Evolutionary conservation across 2,329 filamentous ascomycete species (phyloP).

Genomic region (Paradendryphiella salina): DNA sequence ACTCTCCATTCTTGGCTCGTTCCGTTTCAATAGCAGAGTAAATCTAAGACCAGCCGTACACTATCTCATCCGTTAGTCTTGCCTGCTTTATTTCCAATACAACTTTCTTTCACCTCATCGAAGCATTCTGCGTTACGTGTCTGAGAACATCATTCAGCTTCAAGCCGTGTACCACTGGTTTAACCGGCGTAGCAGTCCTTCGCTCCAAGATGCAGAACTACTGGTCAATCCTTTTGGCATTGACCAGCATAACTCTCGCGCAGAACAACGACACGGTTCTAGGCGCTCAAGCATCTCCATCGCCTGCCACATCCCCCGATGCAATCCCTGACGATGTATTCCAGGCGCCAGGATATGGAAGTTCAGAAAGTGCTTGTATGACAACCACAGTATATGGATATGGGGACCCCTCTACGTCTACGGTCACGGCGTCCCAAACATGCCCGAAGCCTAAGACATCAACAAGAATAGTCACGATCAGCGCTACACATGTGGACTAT

Average conservation of each 20-base stretch:
- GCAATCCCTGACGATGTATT: neutral
- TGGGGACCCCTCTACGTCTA: conserved; percentile 10
- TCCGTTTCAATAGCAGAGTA: neutral
- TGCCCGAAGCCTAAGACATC: conserved; percentile 1
- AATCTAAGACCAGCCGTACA: neutral
- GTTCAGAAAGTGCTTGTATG: conserved; percentile 1
- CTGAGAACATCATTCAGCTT: conserved; percentile 26
- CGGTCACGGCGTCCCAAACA: conserved; percentile 13
- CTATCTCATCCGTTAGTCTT: neutral
- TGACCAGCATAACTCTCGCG: conserved; percentile 22
- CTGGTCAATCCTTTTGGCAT: conserved; percentile 30
- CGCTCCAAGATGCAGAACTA: conserved; percentile 39
- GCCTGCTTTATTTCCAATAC: neutral
- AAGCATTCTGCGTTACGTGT: conserved; percentile 23
- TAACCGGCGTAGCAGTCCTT: conserved; percentile 32
- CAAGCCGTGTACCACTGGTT: conserved; percentile 32
- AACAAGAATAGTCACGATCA: neutral
- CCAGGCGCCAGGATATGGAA: conserved; percentile 1
- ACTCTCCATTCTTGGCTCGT: neutral
- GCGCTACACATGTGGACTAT: neutral
- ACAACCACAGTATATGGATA: conserved; percentile 10
- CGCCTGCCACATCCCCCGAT: neutral
- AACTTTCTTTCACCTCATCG: neutral
- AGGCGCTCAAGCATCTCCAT: conserved; percentile 1
- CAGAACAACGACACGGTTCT: conserved; percentile 21